Evolutionary conservation across 2,329 filamentous ascomycete species (phyloP).

Genomic region (Scytalidium lignicola): DNA sequence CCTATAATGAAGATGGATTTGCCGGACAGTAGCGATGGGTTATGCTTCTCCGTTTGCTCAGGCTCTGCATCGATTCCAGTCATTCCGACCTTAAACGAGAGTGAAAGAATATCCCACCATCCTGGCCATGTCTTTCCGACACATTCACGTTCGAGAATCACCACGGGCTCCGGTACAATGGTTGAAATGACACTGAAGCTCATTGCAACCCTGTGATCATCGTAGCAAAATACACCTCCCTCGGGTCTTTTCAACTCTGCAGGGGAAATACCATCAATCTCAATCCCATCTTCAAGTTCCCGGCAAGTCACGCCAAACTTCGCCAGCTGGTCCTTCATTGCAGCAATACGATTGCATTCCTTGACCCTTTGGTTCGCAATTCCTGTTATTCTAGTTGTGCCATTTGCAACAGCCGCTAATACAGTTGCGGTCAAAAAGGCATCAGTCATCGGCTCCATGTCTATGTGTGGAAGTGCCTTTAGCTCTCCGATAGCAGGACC

Average conservation of each 20-base stretch:
- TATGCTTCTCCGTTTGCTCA: slow-evolving; percentile 31
- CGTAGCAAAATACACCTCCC: slow-evolving; percentile 83
- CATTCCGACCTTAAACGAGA: slow-evolving; percentile 71
- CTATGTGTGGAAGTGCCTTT: slow-evolving; percentile 72
- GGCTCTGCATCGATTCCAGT: slow-evolving; percentile 56
- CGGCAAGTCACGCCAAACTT: slow-evolving; percentile 87
- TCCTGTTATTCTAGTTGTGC: slow-evolving; percentile 80
- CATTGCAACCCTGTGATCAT: slow-evolving; percentile 97
- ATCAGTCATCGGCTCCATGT: slow-evolving; percentile 99
- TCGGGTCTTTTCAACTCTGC: slow-evolving; percentile 47
- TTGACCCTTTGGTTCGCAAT: slow-evolving; percentile 98
- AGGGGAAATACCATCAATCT: slow-evolving; percentile 52
- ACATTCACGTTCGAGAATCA: slow-evolving; percentile 87
- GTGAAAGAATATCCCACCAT: slow-evolving; percentile 89
- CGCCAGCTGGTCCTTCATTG: slow-evolving; percentile 90
- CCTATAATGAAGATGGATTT: slow-evolving; percentile 89
- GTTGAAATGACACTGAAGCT: slow-evolving; percentile 88
- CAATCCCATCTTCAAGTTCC: slow-evolving; percentile 93
- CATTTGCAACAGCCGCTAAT: slow-evolving; percentile 80
- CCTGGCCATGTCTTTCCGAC: slow-evolving; percentile 98
- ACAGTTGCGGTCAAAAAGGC: slow-evolving; percentile 95
- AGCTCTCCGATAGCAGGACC: slow-evolving; percentile 73
- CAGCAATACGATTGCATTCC: slow-evolving; percentile 92
- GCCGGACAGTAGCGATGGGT: slow-evolving; percentile 34
- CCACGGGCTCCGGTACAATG: slow-evolving; percentile 62